Base-by-base conservation (phyloP, 768 basidiomycete genomes). In the Leccinum ochraceum region DNA sequence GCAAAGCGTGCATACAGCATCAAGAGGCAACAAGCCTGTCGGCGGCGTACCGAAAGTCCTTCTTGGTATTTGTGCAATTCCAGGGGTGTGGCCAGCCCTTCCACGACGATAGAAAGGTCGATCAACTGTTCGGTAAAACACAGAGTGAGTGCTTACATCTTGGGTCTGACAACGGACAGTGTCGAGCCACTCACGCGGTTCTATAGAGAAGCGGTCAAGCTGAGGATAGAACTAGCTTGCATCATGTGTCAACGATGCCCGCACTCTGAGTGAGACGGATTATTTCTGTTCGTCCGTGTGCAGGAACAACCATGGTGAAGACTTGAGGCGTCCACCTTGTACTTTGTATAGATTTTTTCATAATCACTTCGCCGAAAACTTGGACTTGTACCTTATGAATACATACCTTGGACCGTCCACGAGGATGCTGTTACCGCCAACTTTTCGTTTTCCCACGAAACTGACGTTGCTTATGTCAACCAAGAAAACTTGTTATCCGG, bases 161-260 rank as follows among this genome's bases (percentile, higher is more conserved):
- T 53, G 54, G 62, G 39, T 13, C 53, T 42, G 39, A 42, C 39
- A 10, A 54, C n/a, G 34, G 34, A 42, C 48, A 63, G 28, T 28
- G 28, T 28, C 42, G 60, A 57, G 32, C 36, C 24, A 60, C 57
- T 67, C 60, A 64, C 53, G 16, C 42, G 30, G 11, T 56, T 59
- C 39, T 32, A 54, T 61, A 88, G 87, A 72, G 84, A 88, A 66
- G 86, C 85, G 1, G 85, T 87, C 13, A 72, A 69, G 16, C 72
- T 78, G 17, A 83, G 86, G 32, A 64, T 86, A 36, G 81, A 75
- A 36, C 68, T 76, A 17, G 79, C 82, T 10, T 88, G 87, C 63
- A 86, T 89, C 66, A 83, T 88, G 84, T 89, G 87, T 66, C 71
- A 85, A 66, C 76, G 74, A 46, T 75, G 81, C 61, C 87, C 87